Evolutionary conservation across 2,329 filamentous ascomycete genomes (phyloP).

Genomic region (Furcasterigmium furcatum): DNA sequence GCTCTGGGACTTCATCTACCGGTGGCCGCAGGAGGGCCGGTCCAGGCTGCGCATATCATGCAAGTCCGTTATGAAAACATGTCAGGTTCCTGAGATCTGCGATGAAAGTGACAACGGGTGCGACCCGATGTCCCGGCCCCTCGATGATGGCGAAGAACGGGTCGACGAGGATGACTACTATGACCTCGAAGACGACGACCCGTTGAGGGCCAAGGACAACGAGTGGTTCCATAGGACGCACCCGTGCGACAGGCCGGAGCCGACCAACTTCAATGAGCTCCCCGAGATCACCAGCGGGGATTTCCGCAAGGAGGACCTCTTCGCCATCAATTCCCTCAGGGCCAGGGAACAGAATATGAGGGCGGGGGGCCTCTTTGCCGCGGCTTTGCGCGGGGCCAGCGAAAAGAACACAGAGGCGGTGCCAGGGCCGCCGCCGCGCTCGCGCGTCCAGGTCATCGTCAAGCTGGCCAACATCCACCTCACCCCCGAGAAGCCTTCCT

Average conservation of each 20-base stretch:
- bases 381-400: too few relatives aligned
- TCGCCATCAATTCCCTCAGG: neutral
- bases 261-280: neutral
- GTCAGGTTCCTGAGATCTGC: slow-evolving; percentile 15
- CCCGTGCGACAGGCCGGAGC: slow-evolving; percentile 9
- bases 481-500: slow-evolving; percentile 53
- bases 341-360: too few relatives aligned
- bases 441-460: slow-evolving; percentile 58
- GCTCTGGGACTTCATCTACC: slow-evolving; percentile 38
- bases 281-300: slow-evolving; percentile 1
- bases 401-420: too few relatives aligned
- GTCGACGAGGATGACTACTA: slow-evolving; percentile 12
- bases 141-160: slow-evolving; percentile 19
- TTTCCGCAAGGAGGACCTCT: slow-evolving; percentile 11
- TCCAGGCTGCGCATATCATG: slow-evolving; percentile 19
- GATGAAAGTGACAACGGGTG: slow-evolving; percentile 7
- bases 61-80: slow-evolving; percentile 11
- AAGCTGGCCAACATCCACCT: slow-evolving; percentile 62
- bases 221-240: slow-evolving; percentile 25
- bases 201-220: slow-evolving; percentile 10
- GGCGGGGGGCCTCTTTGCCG: too few relatives aligned
- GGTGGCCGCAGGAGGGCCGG: slow-evolving; percentile 23
- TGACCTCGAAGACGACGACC: slow-evolving; percentile 11
- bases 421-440: neutral
- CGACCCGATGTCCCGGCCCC: slow-evolving; percentile 13